phyloP scores from a whole-genome alignment of 768 basidiomycete species.

The Amanita molliuscula region DNA sequence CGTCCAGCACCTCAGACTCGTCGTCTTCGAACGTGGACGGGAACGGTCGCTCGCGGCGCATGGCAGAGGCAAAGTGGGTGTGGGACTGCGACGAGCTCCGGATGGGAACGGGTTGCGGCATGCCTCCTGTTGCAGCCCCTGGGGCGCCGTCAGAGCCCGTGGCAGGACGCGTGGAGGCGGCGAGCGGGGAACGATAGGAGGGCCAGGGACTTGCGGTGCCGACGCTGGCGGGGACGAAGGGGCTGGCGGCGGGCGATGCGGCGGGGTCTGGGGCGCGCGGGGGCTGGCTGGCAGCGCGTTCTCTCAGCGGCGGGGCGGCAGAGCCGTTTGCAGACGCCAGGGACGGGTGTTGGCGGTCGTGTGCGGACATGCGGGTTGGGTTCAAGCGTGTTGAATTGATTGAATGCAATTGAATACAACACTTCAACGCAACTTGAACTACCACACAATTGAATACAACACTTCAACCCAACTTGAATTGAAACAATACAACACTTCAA shows the following conservation, averaged over 20 bases:
- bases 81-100: slow-evolving; percentile 53
- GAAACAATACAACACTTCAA: no score
- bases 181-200: slow-evolving; percentile 34
- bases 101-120: slow-evolving; percentile 48
- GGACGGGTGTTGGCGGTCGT: no score
- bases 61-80: slow-evolving; percentile 47
- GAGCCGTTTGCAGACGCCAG: no score
- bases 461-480: no score
- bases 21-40: slow-evolving; percentile 78
- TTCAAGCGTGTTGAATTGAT: no score
- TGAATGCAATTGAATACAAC: no score
- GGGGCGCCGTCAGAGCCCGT: neutral
- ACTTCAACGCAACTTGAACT: no score
- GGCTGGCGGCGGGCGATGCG: slow-evolving; percentile 38
- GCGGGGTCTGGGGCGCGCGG: slow-evolving; percentile 39
- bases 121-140: slow-evolving; percentile 10
- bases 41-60: slow-evolving; percentile 61
- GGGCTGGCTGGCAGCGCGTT: slow-evolving; percentile 64
- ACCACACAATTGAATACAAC: no score
- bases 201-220: slow-evolving; percentile 33
- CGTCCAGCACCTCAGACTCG: slow-evolving; percentile 57
- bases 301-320: slow-evolving; percentile 28
- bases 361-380: no score
- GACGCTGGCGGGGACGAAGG: slow-evolving; percentile 39
- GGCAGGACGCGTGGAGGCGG: no score